Conservation (phyloP, 1,284 basidiomycete species). For the Rhodotorula sp. region DNA sequence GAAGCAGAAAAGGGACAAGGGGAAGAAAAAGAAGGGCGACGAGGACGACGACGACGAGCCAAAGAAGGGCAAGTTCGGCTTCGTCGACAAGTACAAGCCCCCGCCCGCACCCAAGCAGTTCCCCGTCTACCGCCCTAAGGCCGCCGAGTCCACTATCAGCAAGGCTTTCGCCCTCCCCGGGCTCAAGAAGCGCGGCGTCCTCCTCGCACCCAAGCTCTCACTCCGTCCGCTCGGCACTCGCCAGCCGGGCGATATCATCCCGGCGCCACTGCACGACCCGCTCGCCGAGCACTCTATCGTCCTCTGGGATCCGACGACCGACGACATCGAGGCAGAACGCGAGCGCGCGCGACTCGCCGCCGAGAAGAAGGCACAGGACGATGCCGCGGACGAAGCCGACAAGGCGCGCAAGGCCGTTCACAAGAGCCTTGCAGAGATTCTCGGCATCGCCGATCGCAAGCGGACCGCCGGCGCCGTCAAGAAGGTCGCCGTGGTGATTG, state of each 20-base stretch:
- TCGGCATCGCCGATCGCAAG: slow-evolving; percentile 65
- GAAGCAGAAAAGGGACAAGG: slow-evolving; percentile 56
- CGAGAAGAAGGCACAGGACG: slow-evolving; percentile 53
- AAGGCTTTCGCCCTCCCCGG: slow-evolving; percentile 77
- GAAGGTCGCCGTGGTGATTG: slow-evolving; percentile 96
- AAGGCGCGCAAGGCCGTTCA: slow-evolving; percentile 63
- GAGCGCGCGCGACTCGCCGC: slow-evolving; percentile 24
- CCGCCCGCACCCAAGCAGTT: slow-evolving; percentile 54
- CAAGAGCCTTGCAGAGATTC: slow-evolving; percentile 80
- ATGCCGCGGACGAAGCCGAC: slow-evolving; percentile 66
- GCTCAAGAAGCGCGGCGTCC: slow-evolving; percentile 75
- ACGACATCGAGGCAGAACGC: slow-evolving; percentile 74
- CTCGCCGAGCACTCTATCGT: slow-evolving; percentile 98
- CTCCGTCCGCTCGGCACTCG: slow-evolving; percentile 83
- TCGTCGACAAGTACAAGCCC: slow-evolving; percentile 38
- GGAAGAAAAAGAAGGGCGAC: slow-evolving; percentile 52
- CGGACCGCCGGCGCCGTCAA: slow-evolving; percentile 74
- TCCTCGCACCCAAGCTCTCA: slow-evolving; percentile 66
- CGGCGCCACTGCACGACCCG: slow-evolving; percentile 90
- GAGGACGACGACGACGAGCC: slow-evolving; percentile 52
- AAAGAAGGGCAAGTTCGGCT: slow-evolving; percentile 61
- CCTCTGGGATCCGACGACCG: slow-evolving; percentile 93
- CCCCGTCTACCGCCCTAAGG: slow-evolving; percentile 81
- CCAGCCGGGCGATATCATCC: slow-evolving; percentile 77
- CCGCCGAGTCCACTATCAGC: slow-evolving; percentile 63